A percentile compares a stretch with the other conserved stretches of the same genome.
Conservation (phyloP, 2,329 filamentous ascomycete genomes). For the Capronia coronata region DNA sequence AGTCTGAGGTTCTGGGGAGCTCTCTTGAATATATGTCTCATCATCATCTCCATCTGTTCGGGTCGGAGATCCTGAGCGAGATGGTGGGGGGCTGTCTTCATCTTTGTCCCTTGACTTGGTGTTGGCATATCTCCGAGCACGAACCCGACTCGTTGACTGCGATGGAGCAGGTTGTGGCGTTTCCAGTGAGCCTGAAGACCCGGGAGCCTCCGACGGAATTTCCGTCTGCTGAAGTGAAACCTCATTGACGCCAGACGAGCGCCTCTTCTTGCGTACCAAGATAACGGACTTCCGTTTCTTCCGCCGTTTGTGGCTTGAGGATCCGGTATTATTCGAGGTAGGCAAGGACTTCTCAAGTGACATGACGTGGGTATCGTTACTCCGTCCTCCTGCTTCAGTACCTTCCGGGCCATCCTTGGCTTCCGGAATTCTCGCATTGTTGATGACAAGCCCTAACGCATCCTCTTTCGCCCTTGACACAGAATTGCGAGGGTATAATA, state of each 20-base stretch:
- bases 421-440: neutral
- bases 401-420: neutral
- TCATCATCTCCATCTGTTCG: conserved; percentile 22
- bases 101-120: neutral
- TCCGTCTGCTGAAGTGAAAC: neutral
- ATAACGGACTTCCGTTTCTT: conserved; percentile 17
- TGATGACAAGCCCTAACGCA: neutral
- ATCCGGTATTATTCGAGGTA: neutral
- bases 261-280: conserved; percentile 12
- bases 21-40: conserved; percentile 22
- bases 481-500: neutral
- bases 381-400: neutral
- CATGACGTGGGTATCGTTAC: neutral
- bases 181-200: neutral
- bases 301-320: conserved; percentile 9
- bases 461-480: neutral
- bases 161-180: neutral
- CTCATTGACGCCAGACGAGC: conserved; percentile 9
- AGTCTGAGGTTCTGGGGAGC: conserved; percentile 19
- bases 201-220: neutral
- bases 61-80: neutral
- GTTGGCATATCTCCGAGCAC: neutral
- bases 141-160: neutral
- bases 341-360: neutral
- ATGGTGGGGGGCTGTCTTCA: neutral